Conservation (phyloP, 768 basidiomycete species). For the Sarcodon sp. region DNA sequence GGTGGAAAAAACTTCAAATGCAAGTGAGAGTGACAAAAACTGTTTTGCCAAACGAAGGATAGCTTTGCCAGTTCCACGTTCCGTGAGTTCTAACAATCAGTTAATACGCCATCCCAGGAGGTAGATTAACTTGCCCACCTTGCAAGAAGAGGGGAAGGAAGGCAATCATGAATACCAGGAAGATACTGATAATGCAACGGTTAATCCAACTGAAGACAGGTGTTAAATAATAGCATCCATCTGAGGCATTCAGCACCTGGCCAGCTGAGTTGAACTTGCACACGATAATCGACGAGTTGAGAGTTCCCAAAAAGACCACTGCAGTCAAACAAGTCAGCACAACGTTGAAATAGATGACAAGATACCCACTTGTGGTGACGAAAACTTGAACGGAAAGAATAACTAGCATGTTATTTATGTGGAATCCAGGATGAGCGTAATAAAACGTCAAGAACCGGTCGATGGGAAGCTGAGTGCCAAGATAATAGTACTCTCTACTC, state of each 20-base stretch:
- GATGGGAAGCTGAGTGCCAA: conserved; percentile 95
- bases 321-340: conserved; percentile 8
- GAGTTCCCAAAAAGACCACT: conserved; percentile 94
- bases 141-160: conserved; percentile 93
- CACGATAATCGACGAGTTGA: conserved; percentile 69
- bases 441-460: conserved; percentile 99
- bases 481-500: conserved; percentile 96
- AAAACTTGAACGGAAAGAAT: conserved; percentile 95
- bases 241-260: conserved; percentile 62
- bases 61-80: conserved; percentile 88
- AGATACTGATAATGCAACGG: conserved; percentile 94
- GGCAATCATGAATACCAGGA: conserved; percentile 96
- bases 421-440: conserved; percentile 98
- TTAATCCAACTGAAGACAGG: conserved; percentile 95
- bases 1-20: conserved; percentile 97
- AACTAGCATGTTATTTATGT: conserved; percentile 99
- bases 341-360: not conserved
- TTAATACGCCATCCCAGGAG: conserved; percentile 5
- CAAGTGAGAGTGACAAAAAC: conserved; percentile 85
- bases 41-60: conserved; percentile 88
- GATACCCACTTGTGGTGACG: conserved; percentile 70
- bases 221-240: conserved; percentile 87
- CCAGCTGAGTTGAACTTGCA: conserved; percentile 70
- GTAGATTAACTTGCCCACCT: conserved; percentile 34
- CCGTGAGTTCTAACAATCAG: conserved; percentile 65